Conservation (phyloP, 257 asterid genomes). For the Ehretia macrophylla region DNA sequence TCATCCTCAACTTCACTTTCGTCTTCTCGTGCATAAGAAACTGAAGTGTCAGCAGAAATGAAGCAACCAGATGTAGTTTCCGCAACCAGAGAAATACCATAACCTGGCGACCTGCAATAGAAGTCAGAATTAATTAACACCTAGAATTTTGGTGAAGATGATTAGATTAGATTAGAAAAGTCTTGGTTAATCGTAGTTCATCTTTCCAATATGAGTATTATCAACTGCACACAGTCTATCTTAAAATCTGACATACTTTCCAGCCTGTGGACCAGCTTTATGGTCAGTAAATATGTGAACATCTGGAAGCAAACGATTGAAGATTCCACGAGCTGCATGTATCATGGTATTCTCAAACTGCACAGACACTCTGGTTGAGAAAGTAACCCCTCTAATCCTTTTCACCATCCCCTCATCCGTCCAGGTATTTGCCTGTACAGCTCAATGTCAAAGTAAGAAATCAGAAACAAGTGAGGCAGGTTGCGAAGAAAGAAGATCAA, state of each 20-base stretch:
- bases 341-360: conserved; percentile 78
- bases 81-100: conserved; percentile 79
- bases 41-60: conserved; percentile 70
- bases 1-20: conserved; percentile 52
- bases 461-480: background rate
- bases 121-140: conserved; percentile 1
- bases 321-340: conserved; percentile 87
- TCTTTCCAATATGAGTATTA: background rate
- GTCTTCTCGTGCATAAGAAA: conserved; percentile 42
- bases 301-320: conserved; percentile 71
- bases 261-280: conserved; percentile 70
- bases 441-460: conserved; percentile 10
- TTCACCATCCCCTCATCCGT: conserved; percentile 92
- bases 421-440: conserved; percentile 69
- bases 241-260: conserved; percentile 49
- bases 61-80: conserved; percentile 85
- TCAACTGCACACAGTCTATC: background rate
- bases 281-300: conserved; percentile 85
- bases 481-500: background rate
- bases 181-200: background rate
- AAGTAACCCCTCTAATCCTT: conserved; percentile 79
- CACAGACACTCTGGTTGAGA: conserved; percentile 76
- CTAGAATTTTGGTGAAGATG: background rate
- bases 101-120: conserved; percentile 76
- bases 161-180: background rate